Percentiles rank a stretch among this genome's conserved stretches.
These are phyloP conservation scores for Hygrophoropsis aurantiaca DNA, from an alignment of 768 basidiomycete genomes.

Conservation along the genomic window DNA sequence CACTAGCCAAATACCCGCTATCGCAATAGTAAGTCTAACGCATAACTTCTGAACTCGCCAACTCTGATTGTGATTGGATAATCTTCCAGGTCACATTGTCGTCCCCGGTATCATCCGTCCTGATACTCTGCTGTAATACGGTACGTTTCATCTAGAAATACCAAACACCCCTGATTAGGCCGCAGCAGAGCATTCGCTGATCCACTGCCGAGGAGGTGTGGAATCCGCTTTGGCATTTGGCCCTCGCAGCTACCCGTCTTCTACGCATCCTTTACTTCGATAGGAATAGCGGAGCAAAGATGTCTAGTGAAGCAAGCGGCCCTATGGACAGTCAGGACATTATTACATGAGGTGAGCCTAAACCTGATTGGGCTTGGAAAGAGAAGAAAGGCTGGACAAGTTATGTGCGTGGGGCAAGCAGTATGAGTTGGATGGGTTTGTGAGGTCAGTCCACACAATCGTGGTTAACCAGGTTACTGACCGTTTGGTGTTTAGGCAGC, in stretches of 20 bases:
- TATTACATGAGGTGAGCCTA: conserved; percentile 26
- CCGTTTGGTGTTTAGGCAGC: conserved; percentile 47
- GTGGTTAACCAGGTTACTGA: no score
- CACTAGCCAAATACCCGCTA: no score
- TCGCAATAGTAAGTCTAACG: no score
- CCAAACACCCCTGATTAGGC: conserved; percentile 33
- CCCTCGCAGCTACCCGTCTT: conserved; percentile 22
- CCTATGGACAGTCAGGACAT: conserved; percentile 37
- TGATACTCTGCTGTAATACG: conserved; percentile 39
- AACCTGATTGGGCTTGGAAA: conserved; percentile 12
- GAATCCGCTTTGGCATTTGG: conserved; percentile 28
- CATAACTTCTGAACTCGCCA: no score
- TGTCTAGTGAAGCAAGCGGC: conserved; percentile 28
- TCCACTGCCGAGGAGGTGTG: conserved; percentile 31
- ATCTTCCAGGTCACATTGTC: conserved; percentile 25
- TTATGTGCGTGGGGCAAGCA: conserved; percentile 34
- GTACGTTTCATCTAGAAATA: conserved; percentile 12
- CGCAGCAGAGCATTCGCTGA: conserved; percentile 32
- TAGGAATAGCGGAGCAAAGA: conserved; percentile 29
- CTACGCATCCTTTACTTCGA: conserved; percentile 34
- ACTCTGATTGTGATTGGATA: no score
- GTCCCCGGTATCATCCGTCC: conserved; percentile 33
- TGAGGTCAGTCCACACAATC: conserved; percentile 16
- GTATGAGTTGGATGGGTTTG: conserved; percentile 33
- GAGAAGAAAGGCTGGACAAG: conserved; percentile 26